Conservation (phyloP, 805 yeast species). For the Candida piceae region DNA sequence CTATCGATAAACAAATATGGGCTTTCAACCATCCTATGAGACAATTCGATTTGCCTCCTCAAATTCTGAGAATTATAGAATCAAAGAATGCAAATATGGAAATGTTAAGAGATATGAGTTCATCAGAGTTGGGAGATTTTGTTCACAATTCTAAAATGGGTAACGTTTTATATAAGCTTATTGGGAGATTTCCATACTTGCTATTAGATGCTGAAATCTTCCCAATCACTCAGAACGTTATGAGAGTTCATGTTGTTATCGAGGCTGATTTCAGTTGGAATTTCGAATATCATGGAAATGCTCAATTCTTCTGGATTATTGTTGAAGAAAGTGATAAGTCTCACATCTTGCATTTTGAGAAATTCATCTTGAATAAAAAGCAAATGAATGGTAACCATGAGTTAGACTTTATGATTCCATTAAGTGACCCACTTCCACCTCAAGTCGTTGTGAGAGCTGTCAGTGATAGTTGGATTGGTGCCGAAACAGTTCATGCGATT, state of each 20-base stretch:
- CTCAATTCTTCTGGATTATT: slow-evolving; percentile 86
- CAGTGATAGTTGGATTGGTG: slow-evolving; percentile 87
- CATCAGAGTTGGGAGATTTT: slow-evolving; percentile 80
- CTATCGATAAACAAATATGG: slow-evolving; percentile 85
- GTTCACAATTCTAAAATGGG: slow-evolving; percentile 84
- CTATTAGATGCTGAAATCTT: slow-evolving; percentile 75
- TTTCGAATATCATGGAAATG: slow-evolving; percentile 69
- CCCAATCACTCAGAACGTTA: slow-evolving; percentile 83
- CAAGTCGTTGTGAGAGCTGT: slow-evolving; percentile 76
- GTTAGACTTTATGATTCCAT: slow-evolving; percentile 89
- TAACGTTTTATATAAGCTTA: slow-evolving; percentile 46
- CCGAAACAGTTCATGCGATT: slow-evolving; percentile 68
- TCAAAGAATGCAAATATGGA: slow-evolving; percentile 66
- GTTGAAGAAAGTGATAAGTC: slow-evolving; percentile 82
- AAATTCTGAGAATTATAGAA: slow-evolving; percentile 56
- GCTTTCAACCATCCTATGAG: slow-evolving; percentile 83
- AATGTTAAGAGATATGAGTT: slow-evolving; percentile 62
- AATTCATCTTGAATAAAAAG: slow-evolving; percentile 59
- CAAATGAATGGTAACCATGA: slow-evolving; percentile 55
- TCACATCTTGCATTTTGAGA: slow-evolving; percentile 75
- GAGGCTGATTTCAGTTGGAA: slow-evolving; percentile 87
- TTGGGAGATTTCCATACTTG: slow-evolving; percentile 72
- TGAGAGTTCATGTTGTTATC: slow-evolving; percentile 69
- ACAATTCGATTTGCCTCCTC: slow-evolving; percentile 78
- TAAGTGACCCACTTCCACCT: slow-evolving; percentile 83